These are phyloP conservation scores for Aethionema arabicum DNA, from an alignment of 345 rosid genomes.

Conservation along the genomic window DNA sequence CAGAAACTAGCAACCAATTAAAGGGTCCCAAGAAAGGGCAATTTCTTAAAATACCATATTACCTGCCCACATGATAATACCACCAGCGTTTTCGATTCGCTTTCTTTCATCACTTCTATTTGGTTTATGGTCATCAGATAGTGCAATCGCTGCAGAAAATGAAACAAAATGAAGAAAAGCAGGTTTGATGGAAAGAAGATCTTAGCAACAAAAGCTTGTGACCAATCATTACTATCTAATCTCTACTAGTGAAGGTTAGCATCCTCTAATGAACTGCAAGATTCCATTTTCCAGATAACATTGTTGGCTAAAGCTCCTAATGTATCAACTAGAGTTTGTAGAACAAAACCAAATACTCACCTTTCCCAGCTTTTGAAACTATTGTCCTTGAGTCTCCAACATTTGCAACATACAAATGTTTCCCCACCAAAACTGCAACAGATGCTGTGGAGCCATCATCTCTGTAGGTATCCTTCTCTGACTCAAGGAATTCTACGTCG, in stretches of 20 bases:
- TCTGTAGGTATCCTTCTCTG: slow-evolving; percentile 71
- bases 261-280: not conserved
- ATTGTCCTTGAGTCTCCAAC: slow-evolving; percentile 98
- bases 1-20: slow-evolving; percentile 19
- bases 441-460: slow-evolving; percentile 99
- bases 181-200: not conserved
- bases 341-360: slow-evolving; percentile 37
- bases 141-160: slow-evolving; percentile 67
- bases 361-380: slow-evolving; percentile 88
- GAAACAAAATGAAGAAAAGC: slow-evolving; percentile 17
- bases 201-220: slow-evolving; percentile 9
- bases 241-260: not conserved
- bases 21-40: not conserved
- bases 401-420: slow-evolving; percentile 93
- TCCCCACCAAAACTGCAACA: slow-evolving; percentile 84
- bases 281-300: slow-evolving; percentile 4
- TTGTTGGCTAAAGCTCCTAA: not conserved
- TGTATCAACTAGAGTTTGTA: not conserved
- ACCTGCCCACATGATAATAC: slow-evolving; percentile 99
- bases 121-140: slow-evolving; percentile 99
- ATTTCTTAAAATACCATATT: slow-evolving; percentile 22
- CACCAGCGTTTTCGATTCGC: slow-evolving; percentile 96
- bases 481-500: slow-evolving; percentile 78
- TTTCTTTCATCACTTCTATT: slow-evolving; percentile 97
- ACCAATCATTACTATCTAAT: slow-evolving; percentile 1